Evolutionary conservation across 805 yeast species (phyloP).

Genomic region (Candida chilensis): DNA sequence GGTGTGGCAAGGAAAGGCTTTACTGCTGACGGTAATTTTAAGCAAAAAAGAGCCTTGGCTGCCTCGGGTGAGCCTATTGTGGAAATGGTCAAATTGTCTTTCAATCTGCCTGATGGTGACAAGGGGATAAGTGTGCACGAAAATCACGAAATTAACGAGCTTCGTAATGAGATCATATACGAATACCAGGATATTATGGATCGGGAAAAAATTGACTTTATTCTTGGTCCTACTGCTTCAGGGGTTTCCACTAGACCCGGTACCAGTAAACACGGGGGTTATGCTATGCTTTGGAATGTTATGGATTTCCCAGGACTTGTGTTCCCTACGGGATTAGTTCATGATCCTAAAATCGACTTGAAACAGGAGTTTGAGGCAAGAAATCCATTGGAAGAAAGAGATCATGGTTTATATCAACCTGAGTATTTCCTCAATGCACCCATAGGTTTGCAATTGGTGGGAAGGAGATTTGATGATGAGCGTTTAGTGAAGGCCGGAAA

Average conservation of each 20-base stretch:
- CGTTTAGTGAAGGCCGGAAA: slow-evolving; percentile 42
- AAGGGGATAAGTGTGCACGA: slow-evolving; percentile 35
- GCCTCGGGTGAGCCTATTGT: slow-evolving; percentile 64
- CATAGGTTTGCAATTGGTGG: slow-evolving; percentile 41
- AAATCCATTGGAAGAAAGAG: slow-evolving; percentile 37
- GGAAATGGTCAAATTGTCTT: slow-evolving; percentile 50
- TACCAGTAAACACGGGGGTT: slow-evolving; percentile 73
- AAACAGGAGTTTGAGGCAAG: slow-evolving; percentile 36
- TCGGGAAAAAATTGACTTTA: slow-evolving; percentile 49
- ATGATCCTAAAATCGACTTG: slow-evolving; percentile 44
- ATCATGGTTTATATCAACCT: slow-evolving; percentile 36
- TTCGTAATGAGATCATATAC: slow-evolving; percentile 51
- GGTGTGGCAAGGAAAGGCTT: slow-evolving; percentile 49
- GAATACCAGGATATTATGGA: slow-evolving; percentile 46
- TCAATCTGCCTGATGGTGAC: slow-evolving; percentile 56
- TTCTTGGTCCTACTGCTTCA: slow-evolving; percentile 58
- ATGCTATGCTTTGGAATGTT: slow-evolving; percentile 66
- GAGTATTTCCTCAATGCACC: slow-evolving; percentile 43
- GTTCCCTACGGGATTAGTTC: slow-evolving; percentile 53
- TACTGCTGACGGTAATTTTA: slow-evolving; percentile 59
- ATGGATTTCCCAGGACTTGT: slow-evolving; percentile 62
- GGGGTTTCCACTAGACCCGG: slow-evolving; percentile 64
- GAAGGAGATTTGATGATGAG: slow-evolving; percentile 48
- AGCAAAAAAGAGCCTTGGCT: slow-evolving; percentile 39
- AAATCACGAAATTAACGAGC: slow-evolving; percentile 42